These are phyloP conservation scores for Trametes hirsuta DNA, from an alignment of 1,284 basidiomycete species.

Conservation along the genomic window DNA sequence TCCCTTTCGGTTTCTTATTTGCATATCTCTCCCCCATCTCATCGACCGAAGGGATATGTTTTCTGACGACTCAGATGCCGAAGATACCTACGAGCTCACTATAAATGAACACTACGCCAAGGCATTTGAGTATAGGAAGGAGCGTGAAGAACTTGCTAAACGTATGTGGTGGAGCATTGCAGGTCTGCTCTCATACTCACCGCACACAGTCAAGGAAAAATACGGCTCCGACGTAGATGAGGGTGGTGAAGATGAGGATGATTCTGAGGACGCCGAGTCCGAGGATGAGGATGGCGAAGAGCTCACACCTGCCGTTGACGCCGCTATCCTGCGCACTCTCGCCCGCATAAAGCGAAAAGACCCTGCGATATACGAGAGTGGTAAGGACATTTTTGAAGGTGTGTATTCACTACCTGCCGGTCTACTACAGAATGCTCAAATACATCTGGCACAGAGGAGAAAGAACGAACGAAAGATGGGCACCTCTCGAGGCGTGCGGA, in stretches of 20 bases:
- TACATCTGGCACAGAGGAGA: conserved; percentile 58
- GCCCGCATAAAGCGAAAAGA: conserved; percentile 86
- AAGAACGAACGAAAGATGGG: conserved; percentile 45
- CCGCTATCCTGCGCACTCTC: conserved; percentile 91
- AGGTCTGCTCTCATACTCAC: neutral
- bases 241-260: conserved; percentile 52
- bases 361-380: conserved; percentile 79
- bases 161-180: conserved; percentile 45
- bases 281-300: conserved; percentile 98
- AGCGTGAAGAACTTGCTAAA: conserved; percentile 81
- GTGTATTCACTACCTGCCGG: conserved; percentile 25
- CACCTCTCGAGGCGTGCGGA: conserved; percentile 24
- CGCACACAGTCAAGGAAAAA: conserved; percentile 75
- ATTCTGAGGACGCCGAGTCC: conserved; percentile 79
- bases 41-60: conserved; percentile 35
- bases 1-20: neutral
- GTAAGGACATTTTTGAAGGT: conserved; percentile 79
- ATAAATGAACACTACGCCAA: conserved; percentile 86
- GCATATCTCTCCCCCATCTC: neutral
- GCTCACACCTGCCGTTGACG: conserved; percentile 93
- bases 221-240: conserved; percentile 75
- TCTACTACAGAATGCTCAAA: neutral
- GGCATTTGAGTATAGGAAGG: conserved; percentile 80
- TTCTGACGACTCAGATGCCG: conserved; percentile 55
- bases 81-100: conserved; percentile 56